These are phyloP conservation scores for Cladosporium sp. DNA, from an alignment of 2,329 filamentous ascomycete species.

Conservation along the genomic window DNA sequence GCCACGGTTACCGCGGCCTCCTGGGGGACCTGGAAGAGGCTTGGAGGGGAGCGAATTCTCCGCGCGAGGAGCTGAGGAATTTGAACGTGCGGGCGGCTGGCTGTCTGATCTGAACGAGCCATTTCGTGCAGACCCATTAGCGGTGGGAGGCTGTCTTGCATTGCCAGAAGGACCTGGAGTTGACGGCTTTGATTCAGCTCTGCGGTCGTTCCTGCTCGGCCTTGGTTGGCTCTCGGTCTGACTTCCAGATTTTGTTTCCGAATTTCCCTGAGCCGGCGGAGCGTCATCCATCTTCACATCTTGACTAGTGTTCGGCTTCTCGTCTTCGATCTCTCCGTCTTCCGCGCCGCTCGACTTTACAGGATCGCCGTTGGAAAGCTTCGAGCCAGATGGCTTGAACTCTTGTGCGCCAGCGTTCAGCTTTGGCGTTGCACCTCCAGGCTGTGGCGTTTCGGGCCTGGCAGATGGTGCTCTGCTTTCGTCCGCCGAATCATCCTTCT, in stretches of 20 bases:
- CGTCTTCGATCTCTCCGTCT: constrained; percentile 69
- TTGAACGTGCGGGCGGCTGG: constrained; percentile 29
- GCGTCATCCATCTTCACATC: constrained; percentile 25
- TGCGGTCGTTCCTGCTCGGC: constrained; percentile 1
- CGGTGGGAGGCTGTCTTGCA: constrained; percentile 16
- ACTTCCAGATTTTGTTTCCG: not conserved
- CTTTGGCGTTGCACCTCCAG: constrained; percentile 35
- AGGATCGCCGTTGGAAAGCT: constrained; percentile 40
- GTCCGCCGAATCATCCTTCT: constrained; percentile 25
- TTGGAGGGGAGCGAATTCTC: constrained; percentile 16
- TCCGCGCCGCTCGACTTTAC: constrained; percentile 44
- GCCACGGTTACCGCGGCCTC: constrained; percentile 4
- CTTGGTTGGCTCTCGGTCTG: not conserved
- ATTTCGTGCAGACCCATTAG: constrained; percentile 27
- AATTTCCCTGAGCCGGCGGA: not conserved
- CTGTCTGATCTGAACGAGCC: constrained; percentile 32
- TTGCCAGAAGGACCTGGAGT: constrained; percentile 19
- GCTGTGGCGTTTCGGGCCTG: constrained; percentile 40
- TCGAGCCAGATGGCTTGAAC: constrained; percentile 53
- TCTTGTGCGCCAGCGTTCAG: constrained; percentile 56
- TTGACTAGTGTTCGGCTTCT: constrained; percentile 33
- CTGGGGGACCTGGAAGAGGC: constrained; percentile 13
- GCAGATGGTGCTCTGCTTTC: constrained; percentile 28
- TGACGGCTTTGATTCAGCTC: constrained; percentile 21
- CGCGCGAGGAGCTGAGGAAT: constrained; percentile 44